Evolutionary conservation across 257 asterid species (phyloP), one percentile per base, ranked within the genome.

Genomic region (Rehmannia glutinosa): DNA sequence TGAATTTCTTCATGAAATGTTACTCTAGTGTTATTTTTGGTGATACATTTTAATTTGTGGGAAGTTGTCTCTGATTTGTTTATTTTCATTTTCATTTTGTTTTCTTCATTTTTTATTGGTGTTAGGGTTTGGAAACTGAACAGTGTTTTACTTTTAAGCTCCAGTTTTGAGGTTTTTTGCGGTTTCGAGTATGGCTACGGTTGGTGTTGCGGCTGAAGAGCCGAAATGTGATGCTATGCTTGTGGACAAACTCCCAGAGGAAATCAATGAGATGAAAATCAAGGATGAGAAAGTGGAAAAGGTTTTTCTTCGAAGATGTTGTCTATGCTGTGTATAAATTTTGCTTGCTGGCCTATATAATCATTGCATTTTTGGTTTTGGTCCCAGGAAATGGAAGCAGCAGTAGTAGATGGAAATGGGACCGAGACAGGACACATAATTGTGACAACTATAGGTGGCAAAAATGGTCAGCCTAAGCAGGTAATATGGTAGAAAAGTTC

Each of bases 401-500:
- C 97, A 7, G 86, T 87, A 27, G 95, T 91, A 25, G 92, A 89
- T 81, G 96, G 95, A 60, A 91, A 87, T 71, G 98, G 95, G 72
- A 87, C 97, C 20, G 98, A 92, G 80, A 89, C 96, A 4, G 98
- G 98, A 25, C 98, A 89, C 78, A 89, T 92, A 24, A 92, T 92
- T 64, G 98, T 92, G 64, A 89, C 98, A 10, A 89, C 98, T 49
- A 89, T 89, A 71, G 98, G 96, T 50, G 98, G 98, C 19, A 85
- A 81, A 80, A 91, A 91, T 79, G 97, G 96, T 42, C 96, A 87
- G 71, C 95, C 96, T 33, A 91, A 86, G 83, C 93, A 91, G 97
- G 97, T 89, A 77, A 35, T 32, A 16, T 46, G 62, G 33, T 57
- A 24, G 39, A 2, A 36, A 27, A 23, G 7, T 2, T 38, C 66